These are phyloP conservation scores for Bruguiera sexangula DNA, from an alignment of 345 rosid species.

Conservation along the genomic window DNA sequence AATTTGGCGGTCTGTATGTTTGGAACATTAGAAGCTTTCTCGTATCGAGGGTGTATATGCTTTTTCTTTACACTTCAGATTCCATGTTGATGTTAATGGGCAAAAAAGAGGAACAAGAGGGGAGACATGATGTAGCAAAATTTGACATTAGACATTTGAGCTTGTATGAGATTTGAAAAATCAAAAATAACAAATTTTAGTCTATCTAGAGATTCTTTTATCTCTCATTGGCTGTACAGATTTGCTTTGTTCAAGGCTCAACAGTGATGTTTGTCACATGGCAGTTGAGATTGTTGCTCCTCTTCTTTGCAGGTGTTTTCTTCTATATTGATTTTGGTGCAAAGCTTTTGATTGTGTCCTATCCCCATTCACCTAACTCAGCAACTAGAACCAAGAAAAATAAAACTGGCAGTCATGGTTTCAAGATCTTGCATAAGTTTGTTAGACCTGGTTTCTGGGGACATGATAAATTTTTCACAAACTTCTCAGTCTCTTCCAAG, in stretches of 20 bases:
- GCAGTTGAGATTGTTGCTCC: conserved; percentile 3
- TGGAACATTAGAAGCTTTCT: too few species aligned
- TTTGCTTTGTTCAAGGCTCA: not conserved
- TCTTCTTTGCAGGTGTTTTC: conserved; percentile 14
- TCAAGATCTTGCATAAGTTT: conserved; percentile 64
- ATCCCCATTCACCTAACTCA: conserved; percentile 3
- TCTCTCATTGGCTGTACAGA: not conserved
- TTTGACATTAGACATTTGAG: not conserved
- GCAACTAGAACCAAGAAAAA: not conserved
- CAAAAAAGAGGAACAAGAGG: not conserved
- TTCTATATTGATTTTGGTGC: not conserved
- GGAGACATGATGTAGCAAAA: not conserved
- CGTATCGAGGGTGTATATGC: too few species aligned
- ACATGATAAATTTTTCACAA: conserved; percentile 51
- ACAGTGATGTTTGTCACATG: not conserved
- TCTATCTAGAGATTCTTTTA: not conserved
- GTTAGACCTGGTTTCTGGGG: conserved; percentile 57
- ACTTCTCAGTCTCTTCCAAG: conserved; percentile 50
- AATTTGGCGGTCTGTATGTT: not conserved
- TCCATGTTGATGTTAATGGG: not conserved
- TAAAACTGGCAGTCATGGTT: conserved; percentile 35
- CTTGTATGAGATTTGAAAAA: too few species aligned
- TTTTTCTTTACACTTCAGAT: not conserved
- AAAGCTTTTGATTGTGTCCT: not conserved
- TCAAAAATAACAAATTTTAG: conserved; percentile 2